A percentile compares a stretch with the other conserved stretches of the same genome.
phyloP scores from a whole-genome alignment of 768 basidiomycete genomes.

The Lactarius indigo region DNA sequence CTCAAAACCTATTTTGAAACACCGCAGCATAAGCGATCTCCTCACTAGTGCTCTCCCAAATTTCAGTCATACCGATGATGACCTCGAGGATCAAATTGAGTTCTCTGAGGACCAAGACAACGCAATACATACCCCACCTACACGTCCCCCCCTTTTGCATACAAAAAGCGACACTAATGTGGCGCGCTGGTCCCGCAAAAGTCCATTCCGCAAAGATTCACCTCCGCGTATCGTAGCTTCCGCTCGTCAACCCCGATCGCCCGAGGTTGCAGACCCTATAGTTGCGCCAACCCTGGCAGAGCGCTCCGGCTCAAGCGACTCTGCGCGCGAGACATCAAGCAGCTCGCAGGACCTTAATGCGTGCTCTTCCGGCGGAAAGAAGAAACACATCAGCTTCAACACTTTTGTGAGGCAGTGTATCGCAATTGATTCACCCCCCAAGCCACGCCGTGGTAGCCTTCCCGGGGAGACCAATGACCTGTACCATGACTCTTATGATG shows the following conservation, averaged over 20 bases:
- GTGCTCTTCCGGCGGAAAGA: slow-evolving; percentile 43
- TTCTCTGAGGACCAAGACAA: slow-evolving; percentile 16
- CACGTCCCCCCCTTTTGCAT: slow-evolving; percentile 64
- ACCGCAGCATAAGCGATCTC: slow-evolving; percentile 87
- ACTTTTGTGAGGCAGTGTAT: slow-evolving; percentile 98
- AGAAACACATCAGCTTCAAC: slow-evolving; percentile 95
- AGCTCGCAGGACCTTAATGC: slow-evolving; percentile 34
- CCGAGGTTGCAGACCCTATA: slow-evolving; percentile 25
- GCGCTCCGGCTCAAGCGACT: slow-evolving; percentile 30
- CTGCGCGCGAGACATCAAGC: slow-evolving; percentile 30
- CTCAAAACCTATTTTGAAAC: slow-evolving; percentile 91
- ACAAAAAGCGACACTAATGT: slow-evolving; percentile 91
- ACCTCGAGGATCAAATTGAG: slow-evolving; percentile 24
- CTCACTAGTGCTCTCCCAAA: slow-evolving; percentile 70
- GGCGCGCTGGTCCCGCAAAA: slow-evolving; percentile 42
- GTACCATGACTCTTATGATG: slow-evolving; percentile 43
- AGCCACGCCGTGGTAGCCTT: slow-evolving; percentile 31
- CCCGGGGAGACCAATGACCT: slow-evolving; percentile 18
- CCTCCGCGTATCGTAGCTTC: slow-evolving; percentile 58
- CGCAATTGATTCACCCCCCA: slow-evolving; percentile 70
- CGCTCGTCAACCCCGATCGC: slow-evolving; percentile 18
- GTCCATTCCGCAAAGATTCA: slow-evolving; percentile 55
- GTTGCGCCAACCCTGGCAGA: slow-evolving; percentile 19
- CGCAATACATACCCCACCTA: neutral
- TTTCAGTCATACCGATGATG: slow-evolving; percentile 60